Percentiles rank a stretch among this genome's conserved stretches.
These are phyloP conservation scores for Suhomyces anneliseae DNA, from an alignment of 1,139 yeast species.

Conservation along the genomic window DNA sequence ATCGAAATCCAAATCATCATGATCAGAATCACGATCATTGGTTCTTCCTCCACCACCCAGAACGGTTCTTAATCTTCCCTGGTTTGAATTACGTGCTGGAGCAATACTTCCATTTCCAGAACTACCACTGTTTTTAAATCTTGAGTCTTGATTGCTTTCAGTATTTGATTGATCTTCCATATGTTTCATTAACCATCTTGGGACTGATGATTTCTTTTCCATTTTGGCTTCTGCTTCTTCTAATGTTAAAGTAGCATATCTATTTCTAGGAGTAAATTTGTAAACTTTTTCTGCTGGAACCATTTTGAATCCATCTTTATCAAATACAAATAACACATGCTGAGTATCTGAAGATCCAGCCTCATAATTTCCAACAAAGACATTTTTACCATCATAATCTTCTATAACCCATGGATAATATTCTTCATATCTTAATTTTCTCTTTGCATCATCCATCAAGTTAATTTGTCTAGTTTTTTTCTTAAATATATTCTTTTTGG, in stretches of 20 bases:
- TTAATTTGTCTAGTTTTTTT: slow-evolving; percentile 84
- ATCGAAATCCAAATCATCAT: slow-evolving; percentile 90
- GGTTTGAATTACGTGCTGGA: slow-evolving; percentile 2
- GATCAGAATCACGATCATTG: slow-evolving; percentile 70
- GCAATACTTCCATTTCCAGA: slow-evolving; percentile 13
- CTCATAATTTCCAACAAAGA: slow-evolving; percentile 94
- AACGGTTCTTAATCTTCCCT: slow-evolving; percentile 58
- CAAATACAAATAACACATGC: slow-evolving; percentile 82
- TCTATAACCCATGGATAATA: slow-evolving; percentile 98
- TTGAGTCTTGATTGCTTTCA: slow-evolving; percentile 44
- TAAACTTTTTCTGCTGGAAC: slow-evolving; percentile 94
- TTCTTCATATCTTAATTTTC: slow-evolving; percentile 88
- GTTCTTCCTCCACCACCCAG: slow-evolving; percentile 53
- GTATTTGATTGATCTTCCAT: slow-evolving; percentile 62
- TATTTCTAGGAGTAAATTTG: slow-evolving; percentile 88
- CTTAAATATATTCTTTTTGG: slow-evolving; percentile 61
- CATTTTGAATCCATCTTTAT: slow-evolving; percentile 86
- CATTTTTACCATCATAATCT: slow-evolving; percentile 90
- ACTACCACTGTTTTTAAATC: slow-evolving; percentile 38
- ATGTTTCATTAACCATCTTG: slow-evolving; percentile 96
- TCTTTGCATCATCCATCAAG: slow-evolving; percentile 75
- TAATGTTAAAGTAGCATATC: slow-evolving; percentile 86
- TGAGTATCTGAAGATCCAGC: slow-evolving; percentile 84
- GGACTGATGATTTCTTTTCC: slow-evolving; percentile 78
- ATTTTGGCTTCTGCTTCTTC: slow-evolving; percentile 96